A percentile compares a stretch with the other conserved stretches of the same genome.
These are phyloP conservation scores for Gamsiella multidivaricata DNA, from an alignment of 192 early-diverging fungal genomes.

Conservation along the genomic window DNA sequence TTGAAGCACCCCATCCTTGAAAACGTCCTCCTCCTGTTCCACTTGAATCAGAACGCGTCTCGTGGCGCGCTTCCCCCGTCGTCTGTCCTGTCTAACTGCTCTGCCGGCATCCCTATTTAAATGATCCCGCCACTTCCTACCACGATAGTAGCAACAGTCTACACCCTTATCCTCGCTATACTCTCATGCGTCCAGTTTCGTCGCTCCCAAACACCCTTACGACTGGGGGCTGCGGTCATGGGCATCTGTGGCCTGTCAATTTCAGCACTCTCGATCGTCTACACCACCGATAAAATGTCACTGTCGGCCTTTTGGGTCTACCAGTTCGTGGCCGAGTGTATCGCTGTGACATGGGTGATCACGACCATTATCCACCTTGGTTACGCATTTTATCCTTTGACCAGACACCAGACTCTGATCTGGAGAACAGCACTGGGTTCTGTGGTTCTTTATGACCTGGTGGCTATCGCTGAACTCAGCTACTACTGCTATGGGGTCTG, in stretches of 20 bases:
- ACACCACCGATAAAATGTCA: constrained; percentile 16
- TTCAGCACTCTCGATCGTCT: constrained; percentile 38
- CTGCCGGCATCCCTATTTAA: background rate
- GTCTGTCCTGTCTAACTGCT: background rate
- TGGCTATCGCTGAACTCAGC: constrained; percentile 34
- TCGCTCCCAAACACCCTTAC: constrained; percentile 41
- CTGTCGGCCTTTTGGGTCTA: constrained; percentile 36
- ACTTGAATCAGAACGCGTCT: background rate
- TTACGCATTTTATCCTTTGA: constrained; percentile 51
- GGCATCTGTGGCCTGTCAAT: constrained; percentile 44
- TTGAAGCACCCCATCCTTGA: too few species aligned
- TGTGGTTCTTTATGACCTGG: constrained; percentile 41
- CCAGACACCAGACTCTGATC: constrained; percentile 45
- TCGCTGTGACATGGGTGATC: constrained; percentile 45
- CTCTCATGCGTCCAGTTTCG: constrained; percentile 42
- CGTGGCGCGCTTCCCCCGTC: background rate
- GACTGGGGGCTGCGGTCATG: constrained; percentile 44
- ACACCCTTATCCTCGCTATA: constrained; percentile 15
- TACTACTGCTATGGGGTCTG: constrained; percentile 47
- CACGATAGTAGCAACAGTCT: constrained; percentile 34
- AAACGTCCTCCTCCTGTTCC: too few species aligned
- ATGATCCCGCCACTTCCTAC: constrained; percentile 15
- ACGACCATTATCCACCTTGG: constrained; percentile 51
- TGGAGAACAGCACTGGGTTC: constrained; percentile 47
- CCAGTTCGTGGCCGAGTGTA: constrained; percentile 40